Base-by-base conservation (phyloP, 805 yeast species). In the Metschnikowia continentalis region DNA sequence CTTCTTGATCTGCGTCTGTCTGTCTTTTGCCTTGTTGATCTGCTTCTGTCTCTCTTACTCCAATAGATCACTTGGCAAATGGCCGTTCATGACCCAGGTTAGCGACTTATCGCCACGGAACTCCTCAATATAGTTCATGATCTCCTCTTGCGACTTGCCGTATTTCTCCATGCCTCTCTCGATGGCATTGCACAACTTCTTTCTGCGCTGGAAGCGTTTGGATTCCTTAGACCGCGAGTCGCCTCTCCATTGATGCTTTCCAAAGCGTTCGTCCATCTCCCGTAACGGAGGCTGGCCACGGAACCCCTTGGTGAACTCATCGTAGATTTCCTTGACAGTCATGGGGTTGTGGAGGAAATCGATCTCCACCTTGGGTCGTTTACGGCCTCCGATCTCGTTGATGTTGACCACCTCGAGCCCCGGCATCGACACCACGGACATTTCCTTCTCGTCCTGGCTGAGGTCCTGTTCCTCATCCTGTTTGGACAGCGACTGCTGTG, bases 71-170 rank as follows among this genome's bases (percentile, higher is more conserved):
- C 54, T 51, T 3, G 78, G 78, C 10, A 74, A 60, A 50, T 74
- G 70, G 7, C 78, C 78, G 55, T 74, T 74, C 78, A 74, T 74
- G 5, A 74, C 71, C 78, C 78, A 74, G 4, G 78, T 73, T 46
- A 74, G 63, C 35, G 72, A 66, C 59, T 71, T 71, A 46, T 71
- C 75, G 36, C 74, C 76, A 26, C 77, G 57, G 54, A 68, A 74
- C 50, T 69, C 71, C 54, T 74, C 78, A 45, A 74, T 74, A 50
- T 68, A 69, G 32, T 60, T 58, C 43, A 70, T 72, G 44, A 74
- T 69, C 45, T 72, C 76, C 13, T 74, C 76, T 3, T 70, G 69
- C 5, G 70, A 60, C 54, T 72, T 72, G 44, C 64, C 68, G 54
- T 67, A 74, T 59, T 72, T 73, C 17, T 58, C 58, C 66, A 69